These are phyloP conservation scores for Cladosporium sp. DNA, from an alignment of 2,329 filamentous ascomycete genomes.

Conservation along the genomic window DNA sequence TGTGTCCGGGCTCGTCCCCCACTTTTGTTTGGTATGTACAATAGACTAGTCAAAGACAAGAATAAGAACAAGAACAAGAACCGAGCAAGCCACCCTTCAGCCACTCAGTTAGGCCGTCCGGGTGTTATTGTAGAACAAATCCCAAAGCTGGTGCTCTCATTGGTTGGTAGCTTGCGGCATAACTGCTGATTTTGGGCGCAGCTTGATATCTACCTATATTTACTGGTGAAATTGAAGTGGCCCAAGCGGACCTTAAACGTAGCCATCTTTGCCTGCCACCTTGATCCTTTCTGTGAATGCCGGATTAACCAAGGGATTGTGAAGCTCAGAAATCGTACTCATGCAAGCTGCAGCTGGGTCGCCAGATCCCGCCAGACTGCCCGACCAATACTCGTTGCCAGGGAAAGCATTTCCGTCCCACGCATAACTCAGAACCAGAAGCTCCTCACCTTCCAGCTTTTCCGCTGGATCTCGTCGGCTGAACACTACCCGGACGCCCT, in stretches of 20 bases:
- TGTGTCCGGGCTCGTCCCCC: not conserved
- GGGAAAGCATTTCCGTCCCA: conserved; percentile 40
- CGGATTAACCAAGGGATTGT: conserved; percentile 36
- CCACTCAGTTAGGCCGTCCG: no score
- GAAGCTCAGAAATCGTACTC: conserved; percentile 37
- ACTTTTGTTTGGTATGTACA: not conserved
- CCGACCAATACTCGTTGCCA: conserved; percentile 38
- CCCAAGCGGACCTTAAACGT: not conserved
- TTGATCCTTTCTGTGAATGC: conserved; percentile 23
- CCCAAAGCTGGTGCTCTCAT: no score
- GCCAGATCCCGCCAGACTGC: conserved; percentile 29
- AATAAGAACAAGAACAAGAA: no score
- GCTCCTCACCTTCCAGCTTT: conserved; percentile 27
- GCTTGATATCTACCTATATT: no score
- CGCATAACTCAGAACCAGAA: conserved; percentile 37
- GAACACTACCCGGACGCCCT: conserved; percentile 31
- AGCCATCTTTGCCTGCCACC: conserved; percentile 6
- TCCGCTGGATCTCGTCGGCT: conserved; percentile 33
- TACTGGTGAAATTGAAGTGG: no score
- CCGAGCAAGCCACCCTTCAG: no score
- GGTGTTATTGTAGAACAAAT: no score
- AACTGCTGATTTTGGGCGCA: no score
- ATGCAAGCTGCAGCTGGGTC: conserved; percentile 39
- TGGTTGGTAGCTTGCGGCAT: no score
- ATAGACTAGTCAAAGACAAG: no score